These are phyloP conservation scores for Erythrobasidium hasegawianum DNA, from an alignment of 1,284 basidiomycete genomes.

Conservation along the genomic window DNA sequence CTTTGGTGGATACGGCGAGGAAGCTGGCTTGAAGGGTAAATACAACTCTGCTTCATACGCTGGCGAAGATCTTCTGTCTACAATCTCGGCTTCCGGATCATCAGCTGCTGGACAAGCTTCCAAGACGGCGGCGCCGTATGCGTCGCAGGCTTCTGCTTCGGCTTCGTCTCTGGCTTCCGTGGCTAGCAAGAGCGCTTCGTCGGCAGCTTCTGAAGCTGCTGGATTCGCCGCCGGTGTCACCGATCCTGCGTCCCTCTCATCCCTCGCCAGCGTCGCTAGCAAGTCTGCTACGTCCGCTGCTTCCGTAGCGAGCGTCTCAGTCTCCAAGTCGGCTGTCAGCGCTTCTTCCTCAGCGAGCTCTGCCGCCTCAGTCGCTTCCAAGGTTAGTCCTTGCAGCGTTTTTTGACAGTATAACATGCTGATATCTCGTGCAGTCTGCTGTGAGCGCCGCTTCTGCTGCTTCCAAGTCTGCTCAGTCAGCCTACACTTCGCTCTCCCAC, in stretches of 20 bases:
- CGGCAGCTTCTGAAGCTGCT: slow-evolving; percentile 13
- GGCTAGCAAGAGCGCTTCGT: slow-evolving; percentile 29
- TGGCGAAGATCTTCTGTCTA: slow-evolving; percentile 31
- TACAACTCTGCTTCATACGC: slow-evolving; percentile 36
- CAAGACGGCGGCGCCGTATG: slow-evolving; percentile 3
- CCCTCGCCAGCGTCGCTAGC: slow-evolving; percentile 29
- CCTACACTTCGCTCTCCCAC: slow-evolving; percentile 32
- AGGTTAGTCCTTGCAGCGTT: neutral
- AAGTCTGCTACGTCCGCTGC: slow-evolving; percentile 35
- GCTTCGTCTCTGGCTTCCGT: slow-evolving; percentile 33
- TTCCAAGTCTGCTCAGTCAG: slow-evolving; percentile 36
- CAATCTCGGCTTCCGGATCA: slow-evolving; percentile 11
- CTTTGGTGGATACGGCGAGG: slow-evolving; percentile 39
- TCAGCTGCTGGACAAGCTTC: slow-evolving; percentile 26
- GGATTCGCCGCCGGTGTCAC: slow-evolving; percentile 34
- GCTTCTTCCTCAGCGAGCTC: slow-evolving; percentile 37
- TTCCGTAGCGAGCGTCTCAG: slow-evolving; percentile 32
- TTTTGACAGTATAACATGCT: slow-evolving; percentile 17
- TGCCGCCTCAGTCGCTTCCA: slow-evolving; percentile 32
- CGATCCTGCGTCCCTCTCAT: slow-evolving; percentile 29
- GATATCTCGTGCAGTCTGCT: slow-evolving; percentile 35
- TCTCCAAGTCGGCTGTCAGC: slow-evolving; percentile 35
- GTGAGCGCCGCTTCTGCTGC: slow-evolving; percentile 30
- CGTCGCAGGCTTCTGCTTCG: slow-evolving; percentile 29
- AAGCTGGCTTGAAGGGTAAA: slow-evolving; percentile 44